phyloP scores from a whole-genome alignment of 78 protist species.

The Creolimax fragrantissima region DNA sequence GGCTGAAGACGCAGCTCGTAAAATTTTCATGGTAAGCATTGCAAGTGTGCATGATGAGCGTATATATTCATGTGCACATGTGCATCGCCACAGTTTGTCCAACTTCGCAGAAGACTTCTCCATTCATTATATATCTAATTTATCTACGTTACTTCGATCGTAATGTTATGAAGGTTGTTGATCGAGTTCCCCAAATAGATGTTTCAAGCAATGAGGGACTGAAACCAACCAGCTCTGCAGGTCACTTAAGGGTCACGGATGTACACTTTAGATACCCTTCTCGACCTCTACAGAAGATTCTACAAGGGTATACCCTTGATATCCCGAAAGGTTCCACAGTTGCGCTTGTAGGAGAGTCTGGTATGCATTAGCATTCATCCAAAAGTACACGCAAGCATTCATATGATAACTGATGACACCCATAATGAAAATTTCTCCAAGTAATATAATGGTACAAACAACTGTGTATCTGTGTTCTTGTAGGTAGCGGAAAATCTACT shows the following conservation, averaged over 20 bases:
- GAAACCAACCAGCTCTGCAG: neutral
- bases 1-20: neutral
- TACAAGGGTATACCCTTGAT: neutral
- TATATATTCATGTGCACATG: neutral
- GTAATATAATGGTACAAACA: too few relatives aligned
- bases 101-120: neutral
- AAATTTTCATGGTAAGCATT: neutral
- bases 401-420: too few relatives aligned
- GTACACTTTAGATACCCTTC: slow-evolving; percentile 24
- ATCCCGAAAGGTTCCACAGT: slow-evolving; percentile 12
- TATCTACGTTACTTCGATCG: neutral
- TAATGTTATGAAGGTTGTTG: neutral
- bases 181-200: neutral
- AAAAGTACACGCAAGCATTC: too few relatives aligned
- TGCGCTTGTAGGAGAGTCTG: slow-evolving; percentile 62
- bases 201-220: neutral
- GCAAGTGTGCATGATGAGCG: neutral
- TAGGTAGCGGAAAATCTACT: slow-evolving; percentile 19
- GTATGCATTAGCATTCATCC: too few relatives aligned
- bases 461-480: too few relatives aligned
- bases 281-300: neutral
- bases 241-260: neutral
- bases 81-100: neutral
- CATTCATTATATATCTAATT: neutral
- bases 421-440: too few relatives aligned